Conservation (phyloP, 148 eudicot species). For the Arctostaphylos glauca region DNA sequence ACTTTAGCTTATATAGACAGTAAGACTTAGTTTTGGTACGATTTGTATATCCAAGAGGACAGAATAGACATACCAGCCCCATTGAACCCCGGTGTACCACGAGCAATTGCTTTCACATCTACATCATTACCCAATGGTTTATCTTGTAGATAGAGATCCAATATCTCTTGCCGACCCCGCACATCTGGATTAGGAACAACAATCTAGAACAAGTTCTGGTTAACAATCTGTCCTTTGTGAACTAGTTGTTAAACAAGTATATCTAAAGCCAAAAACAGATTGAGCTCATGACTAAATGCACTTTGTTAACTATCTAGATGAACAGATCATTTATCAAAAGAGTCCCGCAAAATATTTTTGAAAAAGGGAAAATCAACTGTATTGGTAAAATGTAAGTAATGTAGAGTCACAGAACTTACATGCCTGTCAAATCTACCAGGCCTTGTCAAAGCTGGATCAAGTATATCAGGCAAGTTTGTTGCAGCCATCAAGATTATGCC, state of each 20-base stretch:
- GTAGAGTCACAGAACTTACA: constrained; percentile 49
- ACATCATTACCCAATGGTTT: constrained; percentile 85
- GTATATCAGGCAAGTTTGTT: constrained; percentile 98
- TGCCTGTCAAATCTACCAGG: constrained; percentile 99
- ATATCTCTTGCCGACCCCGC: constrained; percentile 84
- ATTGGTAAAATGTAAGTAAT: neutral
- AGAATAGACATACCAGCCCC: constrained; percentile 65
- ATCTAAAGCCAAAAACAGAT: neutral
- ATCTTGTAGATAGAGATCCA: constrained; percentile 85
- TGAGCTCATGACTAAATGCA: neutral
- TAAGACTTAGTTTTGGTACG: neutral
- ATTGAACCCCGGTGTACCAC: constrained; percentile 98
- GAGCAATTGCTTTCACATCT: constrained; percentile 81
- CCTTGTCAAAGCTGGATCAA: constrained; percentile 94
- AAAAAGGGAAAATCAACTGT: neutral
- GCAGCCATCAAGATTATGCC: constrained; percentile 99
- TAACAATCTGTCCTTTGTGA: neutral
- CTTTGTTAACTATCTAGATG: neutral
- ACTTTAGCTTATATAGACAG: neutral
- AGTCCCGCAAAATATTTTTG: neutral
- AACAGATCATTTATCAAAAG: neutral
- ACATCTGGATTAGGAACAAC: constrained; percentile 96
- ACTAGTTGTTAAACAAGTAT: neutral
- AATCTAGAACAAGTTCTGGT: constrained; percentile 44
- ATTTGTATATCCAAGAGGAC: neutral